Evolutionary conservation across 2,329 filamentous ascomycete species (phyloP), one percentile per base, ranked within the genome.

Genomic region (Teratosphaeria pseudoeucalypti): DNA sequence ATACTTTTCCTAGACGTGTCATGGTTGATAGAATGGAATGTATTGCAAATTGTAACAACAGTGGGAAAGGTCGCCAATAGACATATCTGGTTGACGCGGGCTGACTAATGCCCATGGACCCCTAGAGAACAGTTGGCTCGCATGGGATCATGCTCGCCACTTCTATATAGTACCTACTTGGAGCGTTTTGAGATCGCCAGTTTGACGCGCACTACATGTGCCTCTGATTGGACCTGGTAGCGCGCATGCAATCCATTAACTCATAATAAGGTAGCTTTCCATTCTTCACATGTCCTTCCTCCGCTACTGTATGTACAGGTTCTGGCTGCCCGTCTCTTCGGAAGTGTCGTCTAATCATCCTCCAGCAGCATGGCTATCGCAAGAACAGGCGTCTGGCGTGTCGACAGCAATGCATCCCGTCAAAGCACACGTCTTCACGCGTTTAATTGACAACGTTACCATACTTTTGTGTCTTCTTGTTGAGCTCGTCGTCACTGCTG

Each of bases 1-100:
- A 70, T 60, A 81, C 64, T 64, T 72, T 71, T 70, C 71, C 76
- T 64, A 79, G 67, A 60, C 76, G 76, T 73, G 73, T 73, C 77
- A 80, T 79, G 56, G 55, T 75, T 63, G 54, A 58, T 43, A 43
- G 55, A 47, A n/a, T 7, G 19, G 4, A 47, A 10, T 7, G 19
- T 9, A 6, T 29, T 32, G 37, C 34, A 52, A 29, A 56, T 7
- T 23, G 16, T 49, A 26, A 9, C 6, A 19, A 49, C 11, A 10
- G 43, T 10, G 16, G 9, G 16, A n/a, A 43, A 14, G 37, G 12
- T 14, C 37, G 12, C 37, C 16, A 49, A 23, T 23, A 49, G 23
- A 49, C 19, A 19, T 49, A 49, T 49, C 43, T 49, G 16, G 16
- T 49, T 49, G 43, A 49, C 19, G 43, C 19, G 6, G 16, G 43